Percentiles rank a stretch among this genome's conserved stretches.
Evolutionary conservation across 2,329 filamentous ascomycete species (phyloP).

Genomic region (Claviceps citrina): DNA sequence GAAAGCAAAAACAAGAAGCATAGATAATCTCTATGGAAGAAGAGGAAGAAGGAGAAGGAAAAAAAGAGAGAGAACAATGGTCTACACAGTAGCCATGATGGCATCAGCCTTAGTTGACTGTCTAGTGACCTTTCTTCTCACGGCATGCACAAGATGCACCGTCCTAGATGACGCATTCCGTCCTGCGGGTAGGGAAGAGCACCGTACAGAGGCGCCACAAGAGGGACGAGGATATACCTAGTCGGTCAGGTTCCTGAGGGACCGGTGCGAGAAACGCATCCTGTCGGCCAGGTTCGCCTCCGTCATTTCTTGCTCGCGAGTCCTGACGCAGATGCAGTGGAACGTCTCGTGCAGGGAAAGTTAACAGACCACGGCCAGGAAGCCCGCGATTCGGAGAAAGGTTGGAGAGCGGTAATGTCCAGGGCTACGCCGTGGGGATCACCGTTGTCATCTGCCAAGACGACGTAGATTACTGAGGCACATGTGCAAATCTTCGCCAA

Average conservation of each 20-base stretch:
- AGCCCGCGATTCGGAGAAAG: conserved; percentile 44
- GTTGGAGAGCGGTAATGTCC: conserved; percentile 46
- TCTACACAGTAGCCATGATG: background rate
- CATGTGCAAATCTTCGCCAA: conserved; percentile 66
- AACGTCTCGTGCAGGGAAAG: conserved; percentile 53
- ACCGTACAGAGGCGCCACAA: conserved; percentile 54
- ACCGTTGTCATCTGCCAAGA: conserved; percentile 33
- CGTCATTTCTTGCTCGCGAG: conserved; percentile 50
- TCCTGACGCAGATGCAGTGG: conserved; percentile 44
- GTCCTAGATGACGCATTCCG: conserved; percentile 54
- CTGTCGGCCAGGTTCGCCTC: conserved; percentile 47
- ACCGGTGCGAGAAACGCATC: conserved; percentile 49
- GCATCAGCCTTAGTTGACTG: conserved; percentile 28
- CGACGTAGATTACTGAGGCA: conserved; percentile 47
- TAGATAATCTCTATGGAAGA: background rate
- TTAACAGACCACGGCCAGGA: conserved; percentile 47
- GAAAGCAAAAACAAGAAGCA: background rate
- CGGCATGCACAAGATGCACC: conserved; percentile 51
- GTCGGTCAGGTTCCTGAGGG: conserved; percentile 42
- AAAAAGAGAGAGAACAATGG: background rate
- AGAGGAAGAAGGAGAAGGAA: too few species aligned
- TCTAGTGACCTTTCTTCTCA: conserved; percentile 52
- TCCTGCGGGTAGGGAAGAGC: conserved; percentile 53
- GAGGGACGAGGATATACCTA: conserved; percentile 49
- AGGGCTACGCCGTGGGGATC: conserved; percentile 37